phyloP scores from a whole-genome alignment of 139 green algal genomes.

The Tetratostichococcus sp. region DNA sequence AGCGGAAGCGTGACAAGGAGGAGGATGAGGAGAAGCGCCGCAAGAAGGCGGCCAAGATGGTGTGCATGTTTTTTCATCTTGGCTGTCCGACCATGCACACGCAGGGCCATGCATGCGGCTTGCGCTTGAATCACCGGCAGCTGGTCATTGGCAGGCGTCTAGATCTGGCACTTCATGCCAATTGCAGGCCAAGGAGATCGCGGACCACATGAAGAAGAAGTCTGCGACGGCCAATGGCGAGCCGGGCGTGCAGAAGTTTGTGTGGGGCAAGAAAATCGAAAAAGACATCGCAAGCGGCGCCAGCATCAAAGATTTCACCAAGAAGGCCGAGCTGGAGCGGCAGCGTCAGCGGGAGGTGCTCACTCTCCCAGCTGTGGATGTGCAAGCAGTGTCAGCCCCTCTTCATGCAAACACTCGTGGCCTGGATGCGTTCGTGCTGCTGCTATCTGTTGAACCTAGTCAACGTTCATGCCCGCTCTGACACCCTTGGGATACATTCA shows the following conservation, averaged over 20 bases:
- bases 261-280: constrained; percentile 96
- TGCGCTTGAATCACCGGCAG: background rate
- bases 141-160: too few relatives aligned
- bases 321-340: constrained; percentile 44
- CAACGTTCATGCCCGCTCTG: too few relatives aligned
- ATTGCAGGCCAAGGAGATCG: constrained; percentile 53
- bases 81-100: background rate
- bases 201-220: constrained; percentile 57
- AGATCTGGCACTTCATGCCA: too few relatives aligned
- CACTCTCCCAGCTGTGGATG: too few relatives aligned
- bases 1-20: background rate
- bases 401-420: too few relatives aligned
- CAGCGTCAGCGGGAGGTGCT: constrained; percentile 54
- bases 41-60: background rate
- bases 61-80: background rate
- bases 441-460: too few relatives aligned
- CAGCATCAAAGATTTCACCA: constrained; percentile 57
- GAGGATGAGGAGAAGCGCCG: background rate
- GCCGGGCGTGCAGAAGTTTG: constrained; percentile 65
- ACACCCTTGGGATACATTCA: too few relatives aligned
- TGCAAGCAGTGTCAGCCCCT: too few relatives aligned
- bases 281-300: constrained; percentile 58
- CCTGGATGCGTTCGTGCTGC: too few relatives aligned
- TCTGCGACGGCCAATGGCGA: constrained; percentile 39
- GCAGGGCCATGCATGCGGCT: background rate